These are phyloP conservation scores for Paraphaeosphaeria minitans DNA, from an alignment of 2,329 filamentous ascomycete species.

Conservation along the genomic window DNA sequence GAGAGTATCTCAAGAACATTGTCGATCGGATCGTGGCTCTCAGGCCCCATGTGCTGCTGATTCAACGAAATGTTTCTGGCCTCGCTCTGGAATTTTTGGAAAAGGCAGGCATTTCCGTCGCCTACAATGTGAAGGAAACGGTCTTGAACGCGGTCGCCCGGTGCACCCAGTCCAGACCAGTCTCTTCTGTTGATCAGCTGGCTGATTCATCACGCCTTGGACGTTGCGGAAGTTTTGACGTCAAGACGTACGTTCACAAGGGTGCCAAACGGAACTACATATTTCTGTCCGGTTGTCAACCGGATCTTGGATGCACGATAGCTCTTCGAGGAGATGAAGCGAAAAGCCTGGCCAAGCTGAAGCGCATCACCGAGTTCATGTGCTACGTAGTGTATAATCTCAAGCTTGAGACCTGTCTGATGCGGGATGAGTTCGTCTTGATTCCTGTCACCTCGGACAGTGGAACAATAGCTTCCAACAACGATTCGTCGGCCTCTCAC, in stretches of 20 bases:
- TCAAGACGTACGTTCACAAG: constrained; percentile 90
- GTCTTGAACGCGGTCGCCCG: constrained; percentile 94
- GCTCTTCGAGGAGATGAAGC: constrained; percentile 82
- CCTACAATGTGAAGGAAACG: constrained; percentile 94
- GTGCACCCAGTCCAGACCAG: constrained; percentile 88
- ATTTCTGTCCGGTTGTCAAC: constrained; percentile 87
- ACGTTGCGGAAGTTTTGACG: constrained; percentile 84
- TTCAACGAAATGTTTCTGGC: constrained; percentile 90
- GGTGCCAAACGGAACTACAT: constrained; percentile 92
- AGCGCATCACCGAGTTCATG: constrained; percentile 97
- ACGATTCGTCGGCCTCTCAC: not conserved
- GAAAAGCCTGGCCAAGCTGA: constrained; percentile 74
- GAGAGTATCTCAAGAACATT: constrained; percentile 88
- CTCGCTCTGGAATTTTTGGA: constrained; percentile 87
- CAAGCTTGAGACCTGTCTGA: constrained; percentile 90
- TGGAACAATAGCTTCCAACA: constrained; percentile 30
- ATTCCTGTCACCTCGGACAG: constrained; percentile 68
- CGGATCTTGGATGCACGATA: constrained; percentile 92
- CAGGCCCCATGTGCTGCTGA: constrained; percentile 83
- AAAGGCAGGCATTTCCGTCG: constrained; percentile 88
- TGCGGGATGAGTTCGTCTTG: constrained; percentile 89
- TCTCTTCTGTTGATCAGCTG: constrained; percentile 94
- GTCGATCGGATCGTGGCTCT: constrained; percentile 89
- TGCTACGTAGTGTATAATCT: constrained; percentile 98
- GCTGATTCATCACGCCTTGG: constrained; percentile 77